A percentile compares a stretch with the other conserved stretches of the same genome.
phyloP scores from a whole-genome alignment of 2,329 filamentous ascomycete species.

The Penicillium sclerotiorum region DNA sequence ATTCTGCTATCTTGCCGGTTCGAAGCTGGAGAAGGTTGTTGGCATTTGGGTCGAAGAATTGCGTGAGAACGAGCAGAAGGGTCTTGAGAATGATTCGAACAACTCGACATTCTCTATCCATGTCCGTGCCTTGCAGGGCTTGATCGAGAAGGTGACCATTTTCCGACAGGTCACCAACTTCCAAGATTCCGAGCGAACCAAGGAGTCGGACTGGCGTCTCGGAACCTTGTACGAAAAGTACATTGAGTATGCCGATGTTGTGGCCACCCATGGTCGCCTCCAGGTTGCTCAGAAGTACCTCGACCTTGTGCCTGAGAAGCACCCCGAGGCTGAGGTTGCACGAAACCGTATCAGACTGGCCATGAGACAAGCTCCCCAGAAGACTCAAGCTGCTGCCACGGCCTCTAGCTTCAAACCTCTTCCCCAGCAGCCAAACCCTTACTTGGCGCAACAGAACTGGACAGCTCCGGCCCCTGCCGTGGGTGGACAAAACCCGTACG shows the following conservation, averaged over 20 bases:
- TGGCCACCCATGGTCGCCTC: slow-evolving; percentile 86
- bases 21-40: slow-evolving; percentile 96
- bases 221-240: slow-evolving; percentile 89
- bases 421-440: slow-evolving; percentile 36
- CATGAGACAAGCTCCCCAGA: slow-evolving; percentile 64
- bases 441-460: slow-evolving; percentile 46
- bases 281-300: slow-evolving; percentile 88
- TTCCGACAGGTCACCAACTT: slow-evolving; percentile 96
- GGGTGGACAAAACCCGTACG: slow-evolving; percentile 51
- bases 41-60: slow-evolving; percentile 91
- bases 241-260: slow-evolving; percentile 93
- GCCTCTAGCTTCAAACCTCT: slow-evolving; percentile 49
- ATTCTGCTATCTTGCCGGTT: slow-evolving; percentile 94
- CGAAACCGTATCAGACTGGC: slow-evolving; percentile 83
- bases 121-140: slow-evolving; percentile 81
- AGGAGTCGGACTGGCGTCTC: slow-evolving; percentile 84
- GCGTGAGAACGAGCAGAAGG: slow-evolving; percentile 76
- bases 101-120: slow-evolving; percentile 92
- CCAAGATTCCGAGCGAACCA: slow-evolving; percentile 71
- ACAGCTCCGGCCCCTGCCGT: slow-evolving; percentile 16
- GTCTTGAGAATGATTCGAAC: slow-evolving; percentile 67
- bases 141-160: slow-evolving; percentile 97
- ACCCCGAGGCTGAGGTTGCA: slow-evolving; percentile 84
- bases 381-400: slow-evolving; percentile 41
- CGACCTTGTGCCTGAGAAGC: slow-evolving; percentile 78